Evolutionary conservation across 768 basidiomycete genomes (phyloP).

Genomic region (Lentinula lateritia): DNA sequence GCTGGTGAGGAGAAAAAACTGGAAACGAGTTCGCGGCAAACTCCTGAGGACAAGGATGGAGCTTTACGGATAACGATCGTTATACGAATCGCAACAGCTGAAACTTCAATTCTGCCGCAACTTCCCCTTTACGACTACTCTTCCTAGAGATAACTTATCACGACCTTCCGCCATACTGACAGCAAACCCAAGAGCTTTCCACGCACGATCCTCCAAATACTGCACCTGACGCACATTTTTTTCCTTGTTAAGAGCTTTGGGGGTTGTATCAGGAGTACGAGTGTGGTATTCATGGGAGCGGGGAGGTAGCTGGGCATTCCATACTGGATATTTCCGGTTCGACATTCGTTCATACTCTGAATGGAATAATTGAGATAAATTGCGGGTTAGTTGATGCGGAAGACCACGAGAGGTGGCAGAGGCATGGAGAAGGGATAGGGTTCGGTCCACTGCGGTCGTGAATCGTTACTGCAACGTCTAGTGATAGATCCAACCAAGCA

Average conservation of each 20-base stretch:
- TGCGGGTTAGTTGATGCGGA: conserved; percentile 53
- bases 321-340: conserved; percentile 14
- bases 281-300: conserved; percentile 17
- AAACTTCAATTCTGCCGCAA: neutral
- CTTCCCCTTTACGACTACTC: conserved; percentile 23
- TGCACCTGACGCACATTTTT: conserved; percentile 17
- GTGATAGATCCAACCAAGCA: conserved; percentile 4
- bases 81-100: too few relatives aligned
- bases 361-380: conserved; percentile 37
- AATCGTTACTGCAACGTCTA: neutral
- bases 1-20: too few relatives aligned
- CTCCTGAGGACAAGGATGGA: too few relatives aligned
- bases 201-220: conserved; percentile 30
- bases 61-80: too few relatives aligned
- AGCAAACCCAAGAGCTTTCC: conserved; percentile 46
- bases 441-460: conserved; percentile 53
- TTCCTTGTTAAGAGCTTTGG: conserved; percentile 11
- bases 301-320: conserved; percentile 32
- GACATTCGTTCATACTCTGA: conserved; percentile 27
- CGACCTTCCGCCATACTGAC: conserved; percentile 57
- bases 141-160: conserved; percentile 44
- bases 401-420: conserved; percentile 62
- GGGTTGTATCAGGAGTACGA: neutral
- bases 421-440: conserved; percentile 53
- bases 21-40: too few relatives aligned